Evolutionary conservation across 768 basidiomycete genomes (phyloP).

Genomic region (Lanmaoa pseudosensibilis): DNA sequence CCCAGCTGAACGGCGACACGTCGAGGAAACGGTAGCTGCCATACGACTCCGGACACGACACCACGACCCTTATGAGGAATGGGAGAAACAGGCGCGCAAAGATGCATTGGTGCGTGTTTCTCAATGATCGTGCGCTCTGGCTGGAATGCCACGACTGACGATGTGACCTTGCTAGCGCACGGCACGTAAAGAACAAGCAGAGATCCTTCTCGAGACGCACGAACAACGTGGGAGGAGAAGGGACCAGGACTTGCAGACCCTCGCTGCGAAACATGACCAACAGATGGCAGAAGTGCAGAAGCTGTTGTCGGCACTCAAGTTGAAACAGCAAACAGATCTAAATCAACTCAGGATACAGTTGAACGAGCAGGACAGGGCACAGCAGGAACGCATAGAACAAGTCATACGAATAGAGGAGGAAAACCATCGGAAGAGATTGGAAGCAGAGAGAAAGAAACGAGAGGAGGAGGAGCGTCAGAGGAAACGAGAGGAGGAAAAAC

Average conservation of each 20-base stretch:
- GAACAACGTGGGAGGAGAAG: constrained; percentile 10
- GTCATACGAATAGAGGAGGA: constrained; percentile 67
- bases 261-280: constrained; percentile 43
- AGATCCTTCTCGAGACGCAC: constrained; percentile 19
- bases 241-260: constrained; percentile 27
- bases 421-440: constrained; percentile 49
- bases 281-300: constrained; percentile 53
- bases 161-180: constrained; percentile 31
- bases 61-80: constrained; percentile 50
- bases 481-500: constrained; percentile 49
- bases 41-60: constrained; percentile 45
- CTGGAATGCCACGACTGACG: not conserved
- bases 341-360: constrained; percentile 43
- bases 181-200: constrained; percentile 37
- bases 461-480: constrained; percentile 49
- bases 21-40: constrained; percentile 48
- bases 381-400: constrained; percentile 60
- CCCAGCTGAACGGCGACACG: constrained; percentile 34
- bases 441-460: constrained; percentile 52
- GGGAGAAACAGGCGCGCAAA: constrained; percentile 47
- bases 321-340: constrained; percentile 49
- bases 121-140: not conserved
- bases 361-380: constrained; percentile 43
- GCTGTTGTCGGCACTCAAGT: constrained; percentile 42
- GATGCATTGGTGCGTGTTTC: constrained; percentile 44